A percentile compares a stretch with the other conserved stretches of the same genome.
phyloP scores from a whole-genome alignment of 495 filamentous ascomycete genomes.

The Pseudevernia furfuracea region DNA sequence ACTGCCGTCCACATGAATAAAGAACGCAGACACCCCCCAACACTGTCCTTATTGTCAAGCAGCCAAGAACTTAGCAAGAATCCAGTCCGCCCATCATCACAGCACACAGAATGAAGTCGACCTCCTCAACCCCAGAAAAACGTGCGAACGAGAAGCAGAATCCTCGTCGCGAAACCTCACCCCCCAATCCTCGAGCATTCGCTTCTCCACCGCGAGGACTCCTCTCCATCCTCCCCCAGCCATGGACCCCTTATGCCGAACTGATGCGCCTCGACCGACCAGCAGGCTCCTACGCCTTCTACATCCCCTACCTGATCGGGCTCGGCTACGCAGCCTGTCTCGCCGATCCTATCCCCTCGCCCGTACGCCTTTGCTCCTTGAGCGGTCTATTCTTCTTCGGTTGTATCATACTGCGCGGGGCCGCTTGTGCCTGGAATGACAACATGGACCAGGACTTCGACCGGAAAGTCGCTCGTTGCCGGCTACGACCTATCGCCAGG shows the following conservation, averaged over 20 bases:
- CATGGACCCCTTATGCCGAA: conserved; percentile 26
- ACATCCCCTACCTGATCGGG: conserved; percentile 32
- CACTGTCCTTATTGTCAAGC: too few species aligned
- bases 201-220: too few species aligned
- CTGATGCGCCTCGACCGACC: conserved; percentile 33
- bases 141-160: too few species aligned
- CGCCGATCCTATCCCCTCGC: background rate
- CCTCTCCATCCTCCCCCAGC: conserved; percentile 20
- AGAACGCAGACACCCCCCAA: too few species aligned
- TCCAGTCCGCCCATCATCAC: too few species aligned
- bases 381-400: background rate
- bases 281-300: conserved; percentile 33
- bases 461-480: conserved; percentile 33
- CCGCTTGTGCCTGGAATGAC: conserved; percentile 41
- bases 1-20: too few species aligned
- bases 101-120: too few species aligned
- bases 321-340: conserved; percentile 27
- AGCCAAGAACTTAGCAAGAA: too few species aligned
- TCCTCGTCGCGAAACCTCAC: too few species aligned
- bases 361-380: conserved; percentile 6
- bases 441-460: conserved; percentile 39
- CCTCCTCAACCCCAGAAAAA: too few species aligned
- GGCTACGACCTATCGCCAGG: conserved; percentile 39
- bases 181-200: too few species aligned
- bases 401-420: conserved; percentile 32